These are phyloP conservation scores for Fusarium drepaniforme DNA, from an alignment of 2,329 filamentous ascomycete species.

Conservation along the genomic window DNA sequence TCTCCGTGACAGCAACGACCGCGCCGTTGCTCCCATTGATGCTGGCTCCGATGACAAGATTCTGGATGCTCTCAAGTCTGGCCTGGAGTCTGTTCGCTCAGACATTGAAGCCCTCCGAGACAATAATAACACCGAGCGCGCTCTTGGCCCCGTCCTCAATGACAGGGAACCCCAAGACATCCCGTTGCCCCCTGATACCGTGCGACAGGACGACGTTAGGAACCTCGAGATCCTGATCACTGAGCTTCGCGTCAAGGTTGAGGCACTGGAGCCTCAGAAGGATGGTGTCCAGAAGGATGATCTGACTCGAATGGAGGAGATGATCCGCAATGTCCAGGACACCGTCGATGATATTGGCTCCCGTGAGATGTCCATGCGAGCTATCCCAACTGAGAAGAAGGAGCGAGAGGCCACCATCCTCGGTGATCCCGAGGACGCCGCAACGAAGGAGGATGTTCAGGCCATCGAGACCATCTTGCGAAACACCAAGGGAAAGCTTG, in stretches of 20 bases:
- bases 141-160: slow-evolving; percentile 57
- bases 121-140: slow-evolving; percentile 55
- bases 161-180: slow-evolving; percentile 42
- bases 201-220: slow-evolving; percentile 82
- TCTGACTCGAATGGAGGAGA: slow-evolving; percentile 66
- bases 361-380: slow-evolving; percentile 42
- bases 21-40: slow-evolving; percentile 55
- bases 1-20: slow-evolving; percentile 74
- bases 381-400: slow-evolving; percentile 35
- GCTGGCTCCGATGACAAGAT: slow-evolving; percentile 76
- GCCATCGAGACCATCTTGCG: slow-evolving; percentile 91
- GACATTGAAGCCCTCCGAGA: slow-evolving; percentile 83
- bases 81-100: slow-evolving; percentile 76
- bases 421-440: slow-evolving; percentile 50
- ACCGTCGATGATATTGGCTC: slow-evolving; percentile 60
- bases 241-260: slow-evolving; percentile 86
- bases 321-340: slow-evolving; percentile 61
- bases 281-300: slow-evolving; percentile 64
- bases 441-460: slow-evolving; percentile 81
- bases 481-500: slow-evolving; percentile 89
- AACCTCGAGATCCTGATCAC: slow-evolving; percentile 87
- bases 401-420: slow-evolving; percentile 20
- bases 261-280: slow-evolving; percentile 58
- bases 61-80: slow-evolving; percentile 84
- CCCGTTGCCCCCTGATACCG: slow-evolving; percentile 58